These are phyloP conservation scores for Phytophthora rubi DNA, from an alignment of 352 stramenopile species.

Conservation along the genomic window DNA sequence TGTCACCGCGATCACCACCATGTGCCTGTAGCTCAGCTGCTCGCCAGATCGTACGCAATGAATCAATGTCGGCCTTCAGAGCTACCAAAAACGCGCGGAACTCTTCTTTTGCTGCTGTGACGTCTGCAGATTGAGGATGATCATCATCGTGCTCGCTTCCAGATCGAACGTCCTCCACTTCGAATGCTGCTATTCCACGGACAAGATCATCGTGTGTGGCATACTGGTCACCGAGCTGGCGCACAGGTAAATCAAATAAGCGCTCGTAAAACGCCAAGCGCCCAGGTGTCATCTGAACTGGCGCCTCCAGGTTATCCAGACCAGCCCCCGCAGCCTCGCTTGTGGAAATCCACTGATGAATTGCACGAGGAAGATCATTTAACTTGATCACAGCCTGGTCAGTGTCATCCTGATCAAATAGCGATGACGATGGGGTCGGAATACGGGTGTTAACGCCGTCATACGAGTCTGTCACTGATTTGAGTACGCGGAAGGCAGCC, in stretches of 20 bases:
- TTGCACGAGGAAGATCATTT: conserved; percentile 48
- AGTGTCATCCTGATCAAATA: conserved; percentile 13
- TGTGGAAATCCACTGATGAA: conserved; percentile 48
- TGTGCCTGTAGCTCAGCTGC: conserved; percentile 72
- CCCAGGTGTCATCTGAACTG: conserved; percentile 19
- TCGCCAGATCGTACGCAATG: conserved; percentile 68
- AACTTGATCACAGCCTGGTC: conserved; percentile 60
- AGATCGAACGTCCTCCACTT: conserved; percentile 31
- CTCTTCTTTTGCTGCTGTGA: conserved; percentile 38
- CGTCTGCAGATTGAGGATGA: conserved; percentile 25
- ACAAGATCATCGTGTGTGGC: conserved; percentile 78
- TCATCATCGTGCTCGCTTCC: conserved; percentile 28
- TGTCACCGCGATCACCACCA: conserved; percentile 28
- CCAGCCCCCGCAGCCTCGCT: conserved; percentile 16
- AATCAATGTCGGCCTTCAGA: conserved; percentile 58
- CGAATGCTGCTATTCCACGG: conserved; percentile 54
- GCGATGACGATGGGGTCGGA: conserved; percentile 5
- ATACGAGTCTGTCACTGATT: conserved; percentile 45
- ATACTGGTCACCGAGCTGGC: conserved; percentile 48
- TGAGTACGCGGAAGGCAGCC: conserved; percentile 77
- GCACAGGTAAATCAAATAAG: conserved; percentile 56
- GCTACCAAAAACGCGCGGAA: conserved; percentile 51
- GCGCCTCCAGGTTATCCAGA: conserved; percentile 10
- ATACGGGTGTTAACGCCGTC: conserved; percentile 16
- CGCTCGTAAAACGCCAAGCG: conserved; percentile 46